These are phyloP conservation scores for Pecoramyces ruminantium DNA, from an alignment of 192 early-diverging fungal species.

Conservation along the genomic window DNA sequence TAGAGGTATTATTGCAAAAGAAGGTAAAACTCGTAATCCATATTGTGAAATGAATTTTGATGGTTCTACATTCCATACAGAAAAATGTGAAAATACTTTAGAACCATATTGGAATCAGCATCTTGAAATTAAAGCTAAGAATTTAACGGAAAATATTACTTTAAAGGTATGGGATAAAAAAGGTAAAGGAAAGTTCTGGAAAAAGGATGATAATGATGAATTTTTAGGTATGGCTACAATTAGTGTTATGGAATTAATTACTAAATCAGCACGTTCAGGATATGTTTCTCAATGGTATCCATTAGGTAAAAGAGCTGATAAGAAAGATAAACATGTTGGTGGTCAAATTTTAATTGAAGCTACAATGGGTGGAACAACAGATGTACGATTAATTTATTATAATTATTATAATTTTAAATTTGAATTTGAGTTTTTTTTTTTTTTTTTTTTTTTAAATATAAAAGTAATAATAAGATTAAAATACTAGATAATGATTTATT, in stretches of 20 bases:
- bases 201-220: conserved; percentile 31
- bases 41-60: conserved; percentile 34
- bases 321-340: conserved; percentile 41
- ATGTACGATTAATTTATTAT: background rate
- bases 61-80: conserved; percentile 22
- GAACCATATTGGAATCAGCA: conserved; percentile 31
- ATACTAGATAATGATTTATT: too few species aligned
- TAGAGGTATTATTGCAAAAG: conserved; percentile 25
- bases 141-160: conserved; percentile 16
- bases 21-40: conserved; percentile 20
- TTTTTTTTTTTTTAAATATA: too few species aligned
- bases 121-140: conserved; percentile 13
- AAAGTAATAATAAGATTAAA: too few species aligned
- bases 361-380: conserved; percentile 8
- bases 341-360: conserved; percentile 25
- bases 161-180: conserved; percentile 23
- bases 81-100: conserved; percentile 10
- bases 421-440: too few species aligned
- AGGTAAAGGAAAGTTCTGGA: background rate
- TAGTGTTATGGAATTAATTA: conserved; percentile 17
- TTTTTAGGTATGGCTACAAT: conserved; percentile 26
- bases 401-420: background rate
- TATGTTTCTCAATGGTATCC: conserved; percentile 11
- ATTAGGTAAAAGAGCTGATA: conserved; percentile 15
- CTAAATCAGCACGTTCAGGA: conserved; percentile 11